Evolutionary conservation across 441 rosid species (phyloP).

Genomic region (Populus tomentosa): DNA sequence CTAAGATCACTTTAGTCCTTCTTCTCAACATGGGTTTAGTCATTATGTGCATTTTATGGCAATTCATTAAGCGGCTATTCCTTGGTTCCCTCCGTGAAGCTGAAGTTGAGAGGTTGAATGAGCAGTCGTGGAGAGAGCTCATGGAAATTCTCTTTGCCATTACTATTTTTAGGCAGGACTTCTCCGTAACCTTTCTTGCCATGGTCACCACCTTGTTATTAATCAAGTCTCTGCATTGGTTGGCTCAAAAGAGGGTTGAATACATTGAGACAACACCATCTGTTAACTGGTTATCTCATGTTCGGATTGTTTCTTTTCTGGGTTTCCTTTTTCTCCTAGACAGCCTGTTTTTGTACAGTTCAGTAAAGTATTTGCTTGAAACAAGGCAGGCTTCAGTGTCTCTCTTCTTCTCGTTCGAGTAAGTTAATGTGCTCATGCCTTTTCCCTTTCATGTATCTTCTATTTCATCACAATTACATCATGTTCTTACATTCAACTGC

Average conservation of each 20-base stretch:
- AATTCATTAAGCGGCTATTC: constrained; percentile 63
- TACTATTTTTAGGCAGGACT: constrained; percentile 90
- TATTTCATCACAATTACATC: background rate
- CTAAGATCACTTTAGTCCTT: constrained; percentile 78
- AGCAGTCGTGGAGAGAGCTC: constrained; percentile 94
- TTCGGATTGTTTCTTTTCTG: constrained; percentile 81
- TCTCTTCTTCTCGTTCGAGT: constrained; percentile 95
- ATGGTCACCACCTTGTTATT: constrained; percentile 74
- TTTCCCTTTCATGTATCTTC: background rate
- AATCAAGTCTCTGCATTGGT: constrained; percentile 90
- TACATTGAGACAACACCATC: constrained; percentile 94
- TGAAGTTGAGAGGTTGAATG: constrained; percentile 87
- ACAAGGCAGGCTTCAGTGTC: constrained; percentile 87
- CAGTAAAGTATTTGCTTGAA: constrained; percentile 59
- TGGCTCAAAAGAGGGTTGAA: constrained; percentile 94
- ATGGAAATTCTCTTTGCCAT: constrained; percentile 97
- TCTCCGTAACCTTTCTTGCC: constrained; percentile 76
- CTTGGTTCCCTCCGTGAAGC: constrained; percentile 93
- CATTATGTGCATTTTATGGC: constrained; percentile 81
- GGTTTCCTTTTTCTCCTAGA: constrained; percentile 83
- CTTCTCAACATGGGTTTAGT: constrained; percentile 93
- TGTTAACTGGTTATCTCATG: constrained; percentile 68
- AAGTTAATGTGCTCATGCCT: constrained; percentile 33
- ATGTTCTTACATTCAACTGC: background rate
- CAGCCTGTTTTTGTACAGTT: constrained; percentile 63